These are phyloP conservation scores for Coemansia sp. DNA, from an alignment of 192 early-diverging fungal species.

Conservation along the genomic window DNA sequence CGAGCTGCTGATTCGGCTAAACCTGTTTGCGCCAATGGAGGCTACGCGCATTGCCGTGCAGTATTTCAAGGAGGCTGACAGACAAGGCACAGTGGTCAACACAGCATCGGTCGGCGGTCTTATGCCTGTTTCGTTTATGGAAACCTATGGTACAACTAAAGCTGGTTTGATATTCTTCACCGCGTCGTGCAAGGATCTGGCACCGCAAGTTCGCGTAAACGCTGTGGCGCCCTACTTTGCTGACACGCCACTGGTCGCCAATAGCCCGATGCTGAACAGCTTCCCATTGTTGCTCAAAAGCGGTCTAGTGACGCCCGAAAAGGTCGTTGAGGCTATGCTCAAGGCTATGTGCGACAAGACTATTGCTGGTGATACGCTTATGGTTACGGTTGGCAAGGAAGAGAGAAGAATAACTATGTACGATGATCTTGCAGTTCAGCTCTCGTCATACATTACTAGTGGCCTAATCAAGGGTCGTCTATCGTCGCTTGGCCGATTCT, in stretches of 20 bases:
- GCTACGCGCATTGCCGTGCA: constrained; percentile 71
- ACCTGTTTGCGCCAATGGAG: constrained; percentile 73
- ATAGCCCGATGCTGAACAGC: constrained; percentile 26
- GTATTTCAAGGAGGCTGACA: constrained; percentile 54
- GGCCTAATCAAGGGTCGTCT: constrained; percentile 33
- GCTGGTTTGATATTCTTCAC: constrained; percentile 70
- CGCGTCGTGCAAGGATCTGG: constrained; percentile 42
- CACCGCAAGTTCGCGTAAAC: constrained; percentile 60
- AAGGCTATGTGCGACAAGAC: constrained; percentile 57
- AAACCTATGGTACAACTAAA: constrained; percentile 76
- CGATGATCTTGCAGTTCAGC: constrained; percentile 22
- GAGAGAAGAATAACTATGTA: constrained; percentile 31
- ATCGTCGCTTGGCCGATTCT: constrained; percentile 10
- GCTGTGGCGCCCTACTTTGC: constrained; percentile 64
- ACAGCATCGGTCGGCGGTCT: constrained; percentile 73
- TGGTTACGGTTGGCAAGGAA: constrained; percentile 38
- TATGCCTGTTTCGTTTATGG: constrained; percentile 56
- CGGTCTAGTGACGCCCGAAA: constrained; percentile 43
- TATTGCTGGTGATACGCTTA: constrained; percentile 55
- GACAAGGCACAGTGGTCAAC: constrained; percentile 66
- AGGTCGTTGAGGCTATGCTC: constrained; percentile 61
- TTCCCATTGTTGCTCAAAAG: constrained; percentile 33
- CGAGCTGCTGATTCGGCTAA: constrained; percentile 63
- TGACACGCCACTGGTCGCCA: constrained; percentile 55
- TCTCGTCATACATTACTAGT: constrained; percentile 36